Conservation (phyloP, 768 basidiomycete species). For the Amanita jacksonii region DNA sequence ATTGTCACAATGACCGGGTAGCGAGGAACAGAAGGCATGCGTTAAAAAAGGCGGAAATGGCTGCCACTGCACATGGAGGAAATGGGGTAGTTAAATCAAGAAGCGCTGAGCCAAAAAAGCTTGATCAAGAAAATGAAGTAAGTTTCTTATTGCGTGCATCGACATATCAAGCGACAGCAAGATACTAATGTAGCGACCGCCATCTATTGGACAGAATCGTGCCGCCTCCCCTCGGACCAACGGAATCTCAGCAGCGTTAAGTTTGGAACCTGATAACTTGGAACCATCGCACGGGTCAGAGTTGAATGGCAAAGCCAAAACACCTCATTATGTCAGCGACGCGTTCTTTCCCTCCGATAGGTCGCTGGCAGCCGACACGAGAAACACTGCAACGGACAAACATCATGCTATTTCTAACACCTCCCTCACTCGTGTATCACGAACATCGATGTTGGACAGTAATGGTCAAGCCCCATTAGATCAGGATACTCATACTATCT, state of each 20-base stretch:
- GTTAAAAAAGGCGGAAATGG: slow-evolving; percentile 74
- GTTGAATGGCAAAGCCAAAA: slow-evolving; percentile 21
- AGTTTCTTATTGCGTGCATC: slow-evolving; percentile 15
- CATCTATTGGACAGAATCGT: slow-evolving; percentile 2
- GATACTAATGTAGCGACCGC: slow-evolving; percentile 10
- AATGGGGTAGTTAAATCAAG: slow-evolving; percentile 33
- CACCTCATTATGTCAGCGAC: slow-evolving; percentile 27
- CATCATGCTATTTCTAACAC: slow-evolving; percentile 21
- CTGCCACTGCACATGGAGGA: slow-evolving; percentile 17
- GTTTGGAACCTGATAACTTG: slow-evolving; percentile 7
- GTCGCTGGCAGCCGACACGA: slow-evolving; percentile 9
- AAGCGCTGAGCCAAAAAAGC: slow-evolving; percentile 28
- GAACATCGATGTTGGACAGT: slow-evolving; percentile 2
- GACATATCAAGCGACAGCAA: slow-evolving; percentile 1
- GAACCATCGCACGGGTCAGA: slow-evolving; percentile 13
- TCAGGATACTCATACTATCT: slow-evolving; percentile 33
- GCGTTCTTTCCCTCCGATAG: slow-evolving; percentile 23
- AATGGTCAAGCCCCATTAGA: slow-evolving; percentile 21
- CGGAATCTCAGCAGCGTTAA: background rate
- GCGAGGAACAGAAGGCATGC: slow-evolving; percentile 85
- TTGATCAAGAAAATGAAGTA: slow-evolving; percentile 33
- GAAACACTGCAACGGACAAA: slow-evolving; percentile 10
- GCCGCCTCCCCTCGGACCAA: slow-evolving; percentile 11
- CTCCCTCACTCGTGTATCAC: background rate
- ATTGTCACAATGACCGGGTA: slow-evolving; percentile 96